These are phyloP conservation scores for Trypanosoma platydactyli DNA, from an alignment of 208 protist genomes.

Conservation along the genomic window DNA sequence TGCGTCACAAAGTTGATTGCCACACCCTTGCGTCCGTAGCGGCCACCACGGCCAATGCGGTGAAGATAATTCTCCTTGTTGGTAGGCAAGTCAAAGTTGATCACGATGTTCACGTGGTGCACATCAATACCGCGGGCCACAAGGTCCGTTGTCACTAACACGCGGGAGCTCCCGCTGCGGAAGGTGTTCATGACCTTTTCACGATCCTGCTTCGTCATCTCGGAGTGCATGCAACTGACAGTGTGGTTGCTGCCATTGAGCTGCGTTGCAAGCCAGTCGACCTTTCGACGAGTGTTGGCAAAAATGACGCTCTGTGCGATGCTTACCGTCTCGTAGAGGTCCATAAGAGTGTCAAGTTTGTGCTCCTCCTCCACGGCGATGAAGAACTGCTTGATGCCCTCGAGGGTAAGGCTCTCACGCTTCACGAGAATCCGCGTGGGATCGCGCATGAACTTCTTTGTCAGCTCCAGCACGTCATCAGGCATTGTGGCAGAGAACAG, in stretches of 20 bases:
- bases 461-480: slow-evolving; percentile 98
- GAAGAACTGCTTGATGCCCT: slow-evolving; percentile 99
- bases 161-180: slow-evolving; percentile 93
- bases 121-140: slow-evolving; percentile 99
- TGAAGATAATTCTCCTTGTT: slow-evolving; percentile 99
- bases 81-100: slow-evolving; percentile 99
- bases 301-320: slow-evolving; percentile 98
- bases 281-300: slow-evolving; percentile 98
- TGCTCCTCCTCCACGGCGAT: slow-evolving; percentile 96
- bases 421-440: slow-evolving; percentile 99
- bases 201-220: slow-evolving; percentile 97
- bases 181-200: slow-evolving; percentile 99
- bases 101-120: slow-evolving; percentile 99
- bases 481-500: slow-evolving; percentile 99
- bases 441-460: slow-evolving; percentile 98
- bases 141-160: slow-evolving; percentile 99
- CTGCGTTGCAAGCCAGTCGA: slow-evolving; percentile 96
- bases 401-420: slow-evolving; percentile 98
- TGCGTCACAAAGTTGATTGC: slow-evolving; percentile 99
- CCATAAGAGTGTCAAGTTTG: slow-evolving; percentile 98
- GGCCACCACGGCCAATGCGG: slow-evolving; percentile 99
- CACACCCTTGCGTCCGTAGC: slow-evolving; percentile 99
- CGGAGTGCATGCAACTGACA: slow-evolving; percentile 97
- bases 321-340: slow-evolving; percentile 92
- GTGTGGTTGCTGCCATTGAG: slow-evolving; percentile 90